phyloP scores from a whole-genome alignment of 2,329 filamentous ascomycete genomes.

The Alternaria brassicicola region DNA sequence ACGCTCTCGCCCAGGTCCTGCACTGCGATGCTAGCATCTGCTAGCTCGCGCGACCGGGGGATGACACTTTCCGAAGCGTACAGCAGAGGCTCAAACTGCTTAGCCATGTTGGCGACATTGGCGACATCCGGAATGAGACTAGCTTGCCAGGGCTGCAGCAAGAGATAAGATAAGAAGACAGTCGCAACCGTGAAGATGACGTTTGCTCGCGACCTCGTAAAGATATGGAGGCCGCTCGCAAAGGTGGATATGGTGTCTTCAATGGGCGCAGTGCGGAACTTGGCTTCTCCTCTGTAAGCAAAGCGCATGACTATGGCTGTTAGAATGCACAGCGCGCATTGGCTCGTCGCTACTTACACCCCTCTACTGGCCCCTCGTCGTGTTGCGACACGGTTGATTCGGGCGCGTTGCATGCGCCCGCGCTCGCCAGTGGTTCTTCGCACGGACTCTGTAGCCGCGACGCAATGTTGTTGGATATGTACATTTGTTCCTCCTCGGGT shows the following conservation, averaged over 20 bases:
- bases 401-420: slow-evolving; percentile 30
- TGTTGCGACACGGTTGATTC: slow-evolving; percentile 36
- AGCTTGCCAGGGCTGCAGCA: slow-evolving; percentile 69
- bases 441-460: slow-evolving; percentile 44
- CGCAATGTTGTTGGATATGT: slow-evolving; percentile 40
- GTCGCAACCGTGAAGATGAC: slow-evolving; percentile 67
- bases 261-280: slow-evolving; percentile 84
- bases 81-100: slow-evolving; percentile 91
- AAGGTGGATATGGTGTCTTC: slow-evolving; percentile 72
- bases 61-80: slow-evolving; percentile 92
- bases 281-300: slow-evolving; percentile 83
- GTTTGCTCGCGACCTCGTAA: slow-evolving; percentile 74
- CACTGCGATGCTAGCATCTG: slow-evolving; percentile 89
- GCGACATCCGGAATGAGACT: slow-evolving; percentile 81
- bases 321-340: slow-evolving; percentile 24
- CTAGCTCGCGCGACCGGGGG: slow-evolving; percentile 82
- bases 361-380: slow-evolving; percentile 39
- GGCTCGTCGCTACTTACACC: slow-evolving; percentile 38
- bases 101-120: slow-evolving; percentile 86
- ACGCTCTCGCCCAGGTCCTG: slow-evolving; percentile 95
- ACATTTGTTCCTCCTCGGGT: slow-evolving; percentile 42
- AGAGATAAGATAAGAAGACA: slow-evolving; percentile 67
- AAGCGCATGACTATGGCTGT: slow-evolving; percentile 77
- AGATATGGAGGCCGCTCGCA: slow-evolving; percentile 62
- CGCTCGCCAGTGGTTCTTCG: slow-evolving; percentile 29